phyloP scores from a whole-genome alignment of 345 rosid species.

The Cardiospermum halicacabum region DNA sequence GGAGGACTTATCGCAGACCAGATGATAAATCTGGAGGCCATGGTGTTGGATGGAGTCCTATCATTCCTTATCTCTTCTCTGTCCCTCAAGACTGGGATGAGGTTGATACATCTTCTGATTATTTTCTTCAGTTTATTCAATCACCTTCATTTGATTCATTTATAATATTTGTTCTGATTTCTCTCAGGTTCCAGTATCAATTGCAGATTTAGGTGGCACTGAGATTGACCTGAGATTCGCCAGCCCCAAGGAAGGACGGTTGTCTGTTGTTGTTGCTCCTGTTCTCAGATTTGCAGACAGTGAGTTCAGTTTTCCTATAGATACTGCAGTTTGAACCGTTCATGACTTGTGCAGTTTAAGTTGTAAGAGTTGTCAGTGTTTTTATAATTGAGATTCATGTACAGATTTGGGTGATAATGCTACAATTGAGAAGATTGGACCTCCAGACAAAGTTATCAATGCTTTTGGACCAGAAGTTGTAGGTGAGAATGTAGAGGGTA shows the following conservation, averaged over 20 bases:
- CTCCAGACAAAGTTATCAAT: conserved; percentile 81
- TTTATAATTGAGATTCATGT: not conserved
- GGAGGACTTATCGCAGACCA: conserved; percentile 93
- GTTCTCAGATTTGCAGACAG: conserved; percentile 87
- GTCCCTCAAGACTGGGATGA: conserved; percentile 85
- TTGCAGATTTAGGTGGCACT: conserved; percentile 94
- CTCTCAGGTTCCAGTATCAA: conserved; percentile 84
- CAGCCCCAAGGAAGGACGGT: conserved; percentile 76
- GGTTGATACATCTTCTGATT: conserved; percentile 30
- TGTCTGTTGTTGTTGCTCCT: conserved; percentile 88
- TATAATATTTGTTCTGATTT: not conserved
- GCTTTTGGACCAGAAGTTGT: conserved; percentile 95
- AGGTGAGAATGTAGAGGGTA: conserved; percentile 90
- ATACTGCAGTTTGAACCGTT: not conserved
- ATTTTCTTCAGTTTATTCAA: not conserved
- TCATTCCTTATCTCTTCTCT: conserved; percentile 69
- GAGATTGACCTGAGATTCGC: conserved; percentile 93
- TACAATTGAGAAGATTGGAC: conserved; percentile 73
- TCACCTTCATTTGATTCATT: not conserved
- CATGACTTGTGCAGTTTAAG: not conserved
- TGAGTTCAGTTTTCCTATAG: conserved; percentile 27
- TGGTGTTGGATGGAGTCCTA: conserved; percentile 98
- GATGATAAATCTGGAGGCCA: conserved; percentile 97
- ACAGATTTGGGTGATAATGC: conserved; percentile 66
- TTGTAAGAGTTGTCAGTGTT: too few species aligned